Evolutionary conservation across 306 rosid genomes (phyloP), one percentile per base, ranked within the genome.

Genomic region (Lagenaria siceraria): DNA sequence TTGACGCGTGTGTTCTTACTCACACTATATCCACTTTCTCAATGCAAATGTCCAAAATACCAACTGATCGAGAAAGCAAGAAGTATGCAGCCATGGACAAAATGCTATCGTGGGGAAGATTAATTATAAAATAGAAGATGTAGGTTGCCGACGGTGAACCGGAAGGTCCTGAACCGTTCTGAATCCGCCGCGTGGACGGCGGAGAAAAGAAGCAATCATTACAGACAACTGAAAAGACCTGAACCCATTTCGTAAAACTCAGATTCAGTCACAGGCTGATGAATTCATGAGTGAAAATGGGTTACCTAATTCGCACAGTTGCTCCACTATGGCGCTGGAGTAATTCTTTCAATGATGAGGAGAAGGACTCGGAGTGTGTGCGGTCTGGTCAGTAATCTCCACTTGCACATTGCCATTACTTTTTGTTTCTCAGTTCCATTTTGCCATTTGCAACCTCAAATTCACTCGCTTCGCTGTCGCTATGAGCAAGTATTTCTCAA

Each of bases 291-390:
- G 35, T 48, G 59, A 71, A 48, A 69, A 48, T 25, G 56, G 24
- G 76, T 9, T 46, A 25, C 59, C 24, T 25, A 43, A 71, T 25
- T 46, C 36, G 76, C 40, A 69, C 75, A 71, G 76, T 48, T 71
- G 1, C 35, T 48, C 58, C 76, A 48, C 76, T 71, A 71, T 27
- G 38, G 58, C 56, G 13, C 76, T 9, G 15, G 40, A 48, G 58
- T 71, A 71, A 48, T 71, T 71, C 59, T 46, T 46, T 71, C 59
- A 71, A 71, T 42, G 54, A 42, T 68, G 75, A 68, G 54, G 55
- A 66, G 74, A 66, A 68, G 9, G 75, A 68, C 33, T 10, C 75
- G n/a, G 11, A 33, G 74, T 68, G 31, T n/a, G 29, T n/a, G 48
- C 43, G 42, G 69, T 31, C 43, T 62, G 43, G 69, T 31, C 42